A percentile compares a stretch with the other conserved stretches of the same genome.
phyloP scores from a whole-genome alignment of 2,329 filamentous ascomycete genomes.

The Ceratocystis eucalypticola region DNA sequence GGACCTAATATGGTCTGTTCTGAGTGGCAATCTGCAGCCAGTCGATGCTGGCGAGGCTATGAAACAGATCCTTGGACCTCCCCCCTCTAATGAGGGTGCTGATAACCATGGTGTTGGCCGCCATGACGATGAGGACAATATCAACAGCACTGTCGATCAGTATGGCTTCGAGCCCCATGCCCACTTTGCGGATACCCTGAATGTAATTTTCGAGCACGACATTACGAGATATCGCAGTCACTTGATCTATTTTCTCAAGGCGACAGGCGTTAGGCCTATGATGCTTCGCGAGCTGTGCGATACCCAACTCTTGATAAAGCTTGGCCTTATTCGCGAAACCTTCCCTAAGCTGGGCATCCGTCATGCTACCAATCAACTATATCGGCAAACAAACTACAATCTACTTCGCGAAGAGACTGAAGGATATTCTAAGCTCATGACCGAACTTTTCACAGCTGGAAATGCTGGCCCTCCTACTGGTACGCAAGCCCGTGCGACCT shows the following conservation, averaged over 20 bases:
- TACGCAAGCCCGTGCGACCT: conserved; percentile 69
- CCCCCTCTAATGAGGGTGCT: conserved; percentile 37
- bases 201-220: conserved; percentile 63
- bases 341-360: conserved; percentile 75
- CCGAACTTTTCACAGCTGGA: conserved; percentile 85
- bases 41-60: conserved; percentile 57
- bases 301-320: conserved; percentile 54
- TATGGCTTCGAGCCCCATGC: conserved; percentile 48
- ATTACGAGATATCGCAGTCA: conserved; percentile 34
- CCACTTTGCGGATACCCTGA: conserved; percentile 71
- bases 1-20: conserved; percentile 65
- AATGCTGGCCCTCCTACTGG: conserved; percentile 58
- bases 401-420: conserved; percentile 88
- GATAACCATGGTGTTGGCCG: no score
- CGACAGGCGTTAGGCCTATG: conserved; percentile 56
- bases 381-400: conserved; percentile 95
- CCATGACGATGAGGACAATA: no score
- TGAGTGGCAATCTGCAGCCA: conserved; percentile 55
- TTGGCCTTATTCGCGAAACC: conserved; percentile 72
- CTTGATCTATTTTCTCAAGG: conserved; percentile 55
- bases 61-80: conserved; percentile 55
- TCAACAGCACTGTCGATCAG: conserved; percentile 28
- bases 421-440: conserved; percentile 90
- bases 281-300: conserved; percentile 78
- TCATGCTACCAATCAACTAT: conserved; percentile 83